Base-by-base conservation (phyloP, 2,329 filamentous ascomycete species). In the Colletotrichum karsti region DNA sequence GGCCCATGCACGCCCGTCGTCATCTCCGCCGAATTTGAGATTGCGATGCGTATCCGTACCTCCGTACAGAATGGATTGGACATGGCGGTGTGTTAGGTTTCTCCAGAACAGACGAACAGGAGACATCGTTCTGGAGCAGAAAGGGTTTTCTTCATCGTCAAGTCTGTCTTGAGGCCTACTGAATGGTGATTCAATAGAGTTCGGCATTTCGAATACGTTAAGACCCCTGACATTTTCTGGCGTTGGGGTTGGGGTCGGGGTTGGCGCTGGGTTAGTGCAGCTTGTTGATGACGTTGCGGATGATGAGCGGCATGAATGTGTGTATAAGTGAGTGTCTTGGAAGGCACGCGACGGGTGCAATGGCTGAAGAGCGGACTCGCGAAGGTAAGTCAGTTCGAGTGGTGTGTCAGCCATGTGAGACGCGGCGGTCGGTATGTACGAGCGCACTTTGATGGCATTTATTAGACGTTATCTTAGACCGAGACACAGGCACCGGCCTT, bases 1-100 rank as follows among this genome's bases (percentile, higher is more conserved):
- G 56, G 62, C 22, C 56, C 35, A 60, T 64, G 55, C 55, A 26
- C 35, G 30, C 35, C 37, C 26, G 42, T 60, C 54, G 30, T 59
- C 33, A 51, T 64, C 35, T 63, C 24, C 48, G 50, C 46, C 28
- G 37, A 28, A 56, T 35, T 56, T 44, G 37, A 33, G 18, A 41
- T 37, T 35, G 39, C 41, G 26, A 41, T 50, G 48, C 48, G 37
- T 26, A 18, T n/a, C n/a, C 41, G 39, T 20, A 44, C 35, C 42
- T 35, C 13, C 9, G 30, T 35, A 12, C 9, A 35, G 30, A 12
- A 12, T 35, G 5, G 30, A 35, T 35, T 35, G 9, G 9, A 12
- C 30, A 9, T 41, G 39, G 39, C n/a, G 18, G 39, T 20, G 39
- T 9, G 22, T 22, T 30, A 26, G 20, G 24, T 37, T 35, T n/a